These are phyloP conservation scores for Leccinum subtestaceum DNA, from an alignment of 768 basidiomycete species.

Conservation along the genomic window DNA sequence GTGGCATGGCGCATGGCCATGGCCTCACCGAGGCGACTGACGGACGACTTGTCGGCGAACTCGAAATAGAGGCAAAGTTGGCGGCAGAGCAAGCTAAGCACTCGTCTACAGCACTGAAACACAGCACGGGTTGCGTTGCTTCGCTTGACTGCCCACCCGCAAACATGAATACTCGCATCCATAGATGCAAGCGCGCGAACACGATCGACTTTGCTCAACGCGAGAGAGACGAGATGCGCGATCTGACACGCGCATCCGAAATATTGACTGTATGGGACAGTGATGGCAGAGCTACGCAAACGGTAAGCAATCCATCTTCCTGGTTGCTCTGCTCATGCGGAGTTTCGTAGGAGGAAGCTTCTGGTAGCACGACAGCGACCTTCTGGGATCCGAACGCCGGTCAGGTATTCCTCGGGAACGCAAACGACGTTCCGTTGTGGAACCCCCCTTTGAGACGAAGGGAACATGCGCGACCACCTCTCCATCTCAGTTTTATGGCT, in stretches of 20 bases:
- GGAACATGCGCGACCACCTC: not conserved
- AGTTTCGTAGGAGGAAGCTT: slow-evolving; percentile 17
- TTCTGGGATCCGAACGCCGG: slow-evolving; percentile 57
- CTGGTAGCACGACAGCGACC: slow-evolving; percentile 37
- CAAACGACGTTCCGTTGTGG: slow-evolving; percentile 69
- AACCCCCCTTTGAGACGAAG: slow-evolving; percentile 23
- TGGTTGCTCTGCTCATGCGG: slow-evolving; percentile 1
- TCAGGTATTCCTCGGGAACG: slow-evolving; percentile 80
- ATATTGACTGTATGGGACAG: slow-evolving; percentile 52
- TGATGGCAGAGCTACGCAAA: slow-evolving; percentile 11
- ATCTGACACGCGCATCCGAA: slow-evolving; percentile 79
- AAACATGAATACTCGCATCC: slow-evolving; percentile 17
- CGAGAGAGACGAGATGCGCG: slow-evolving; percentile 88
- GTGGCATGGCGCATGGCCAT: slow-evolving; percentile 13
- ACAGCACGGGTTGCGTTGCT: not conserved
- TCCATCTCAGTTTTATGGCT: not conserved
- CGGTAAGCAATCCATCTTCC: slow-evolving; percentile 3
- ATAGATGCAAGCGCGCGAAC: slow-evolving; percentile 40
- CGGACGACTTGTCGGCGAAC: slow-evolving; percentile 22
- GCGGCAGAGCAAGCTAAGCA: not conserved
- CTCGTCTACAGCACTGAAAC: not conserved
- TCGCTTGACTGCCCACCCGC: not conserved
- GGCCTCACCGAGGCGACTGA: slow-evolving; percentile 35
- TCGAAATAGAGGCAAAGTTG: slow-evolving; percentile 21
- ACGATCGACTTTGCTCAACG: slow-evolving; percentile 79